Evolutionary conservation across 371 early-diverging fungal species (phyloP).

Genomic region (Batkoa obscura): DNA sequence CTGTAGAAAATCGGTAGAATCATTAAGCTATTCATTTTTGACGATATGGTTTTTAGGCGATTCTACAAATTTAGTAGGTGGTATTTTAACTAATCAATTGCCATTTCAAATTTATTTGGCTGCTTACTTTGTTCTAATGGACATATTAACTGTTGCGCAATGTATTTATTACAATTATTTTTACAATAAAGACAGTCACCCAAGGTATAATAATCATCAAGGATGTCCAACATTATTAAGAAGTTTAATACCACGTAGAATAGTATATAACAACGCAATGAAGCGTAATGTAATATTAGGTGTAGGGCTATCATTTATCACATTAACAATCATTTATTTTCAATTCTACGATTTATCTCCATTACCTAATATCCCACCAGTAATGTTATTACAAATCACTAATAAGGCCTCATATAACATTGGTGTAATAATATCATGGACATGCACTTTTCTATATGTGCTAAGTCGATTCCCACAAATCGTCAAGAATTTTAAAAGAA

Average conservation of each 20-base stretch:
- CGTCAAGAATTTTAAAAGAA: conserved; percentile 26
- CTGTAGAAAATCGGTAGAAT: conserved; percentile 6
- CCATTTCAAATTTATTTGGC: conserved; percentile 43
- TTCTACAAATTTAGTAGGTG: conserved; percentile 43
- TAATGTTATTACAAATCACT: too few species aligned
- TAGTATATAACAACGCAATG: conserved; percentile 7
- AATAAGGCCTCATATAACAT: conserved; percentile 14
- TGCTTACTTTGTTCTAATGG: conserved; percentile 26
- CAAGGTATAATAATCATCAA: too few species aligned
- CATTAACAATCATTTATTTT: neutral
- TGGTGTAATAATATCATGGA: conserved; percentile 42
- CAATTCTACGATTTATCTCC: too few species aligned
- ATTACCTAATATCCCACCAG: conserved; percentile 7
- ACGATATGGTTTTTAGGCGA: conserved; percentile 22
- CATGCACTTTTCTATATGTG: conserved; percentile 43
- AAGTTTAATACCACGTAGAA: too few species aligned
- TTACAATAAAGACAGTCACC: neutral
- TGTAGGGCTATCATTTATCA: conserved; percentile 6
- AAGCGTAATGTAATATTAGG: conserved; percentile 2
- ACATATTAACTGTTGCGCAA: conserved; percentile 21
- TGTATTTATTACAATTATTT: conserved; percentile 20
- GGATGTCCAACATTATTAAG: too few species aligned
- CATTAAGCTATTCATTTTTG: conserved; percentile 8
- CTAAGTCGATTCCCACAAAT: conserved; percentile 48
- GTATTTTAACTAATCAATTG: conserved; percentile 39